Evolutionary conservation across 345 rosid species (phyloP), one percentile per base, ranked within the genome.

Genomic region (Gossypium anomalum): DNA sequence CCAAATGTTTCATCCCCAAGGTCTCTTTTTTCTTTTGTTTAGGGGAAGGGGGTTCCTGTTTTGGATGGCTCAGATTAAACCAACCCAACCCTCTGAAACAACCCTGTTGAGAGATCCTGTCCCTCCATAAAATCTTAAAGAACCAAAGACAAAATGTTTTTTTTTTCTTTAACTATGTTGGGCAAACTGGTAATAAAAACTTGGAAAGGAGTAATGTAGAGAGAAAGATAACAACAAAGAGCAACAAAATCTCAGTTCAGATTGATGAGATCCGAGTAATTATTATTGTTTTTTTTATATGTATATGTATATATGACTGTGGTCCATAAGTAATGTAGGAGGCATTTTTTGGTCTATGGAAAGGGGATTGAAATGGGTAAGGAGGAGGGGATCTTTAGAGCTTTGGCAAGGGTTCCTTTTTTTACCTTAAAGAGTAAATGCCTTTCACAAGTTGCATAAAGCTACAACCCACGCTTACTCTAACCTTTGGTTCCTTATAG

Each of bases 391-490:
- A 80, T 85, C 85, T 83, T 83, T 81, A 71, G 64, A 82, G 23
- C 67, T 75, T 78, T 76, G 89, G 77, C 70, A 25, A 25, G 43
- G 61, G 29, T 79, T 82, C 63, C 84, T 82, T 74, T 81, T 19
- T 25, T 13, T 4, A 6, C 64, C 41, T 45, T 63, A 83, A 84
- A 80, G 78, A 67, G 87, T 82, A 79, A 72, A 75, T 79, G 80
- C 76, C 71, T 82, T 83, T 88, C 84, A 72, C 90, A 81, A 80
- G 82, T 78, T 85, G 92, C 82, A 80, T 78, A 86, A 90, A 91
- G 88, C 80, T 84, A 80, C 73, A 74, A 81, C 88, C 77, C 82
- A 84, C 94, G 80, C 89, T 84, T 88, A 62, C 97, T 87, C 79
- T 73, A 71, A 56, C 86, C 77, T 75, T 67, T 71, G 72, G 71